Evolutionary conservation across 2,329 filamentous ascomycete genomes (phyloP).

Genomic region (Xylariaceae sp.): DNA sequence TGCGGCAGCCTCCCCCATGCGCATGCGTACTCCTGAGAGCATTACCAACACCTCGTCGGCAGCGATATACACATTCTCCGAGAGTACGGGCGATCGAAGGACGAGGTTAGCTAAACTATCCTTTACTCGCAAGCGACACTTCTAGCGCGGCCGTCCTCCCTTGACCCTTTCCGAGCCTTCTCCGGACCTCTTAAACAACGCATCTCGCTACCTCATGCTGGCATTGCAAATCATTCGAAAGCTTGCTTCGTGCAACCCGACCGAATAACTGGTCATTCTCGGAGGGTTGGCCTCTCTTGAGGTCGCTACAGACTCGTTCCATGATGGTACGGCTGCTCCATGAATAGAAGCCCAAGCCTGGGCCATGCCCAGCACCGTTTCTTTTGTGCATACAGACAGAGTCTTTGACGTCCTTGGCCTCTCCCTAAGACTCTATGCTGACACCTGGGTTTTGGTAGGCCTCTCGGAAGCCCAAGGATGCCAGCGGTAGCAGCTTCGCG

Average conservation of each 20-base stretch:
- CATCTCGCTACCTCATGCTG: constrained; percentile 23
- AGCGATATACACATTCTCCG: too few relatives aligned
- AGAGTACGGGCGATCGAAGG: not conserved
- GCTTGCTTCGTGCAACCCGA: constrained; percentile 25
- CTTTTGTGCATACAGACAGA: too few relatives aligned
- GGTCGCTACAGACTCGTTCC: constrained; percentile 25
- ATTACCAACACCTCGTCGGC: too few relatives aligned
- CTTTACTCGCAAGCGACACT: constrained; percentile 6
- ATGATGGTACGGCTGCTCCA: constrained; percentile 27
- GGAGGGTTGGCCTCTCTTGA: constrained; percentile 25
- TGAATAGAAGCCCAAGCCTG: constrained; percentile 1
- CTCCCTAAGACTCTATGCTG: too few relatives aligned
- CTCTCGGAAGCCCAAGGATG: constrained; percentile 53
- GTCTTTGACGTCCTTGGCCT: too few relatives aligned
- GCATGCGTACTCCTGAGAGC: too few relatives aligned
- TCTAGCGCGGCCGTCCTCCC: not conserved
- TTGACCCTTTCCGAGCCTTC: constrained; percentile 1
- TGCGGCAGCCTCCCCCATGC: too few relatives aligned
- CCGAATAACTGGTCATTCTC: constrained; percentile 22
- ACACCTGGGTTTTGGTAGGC: too few relatives aligned
- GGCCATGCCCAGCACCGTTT: not conserved
- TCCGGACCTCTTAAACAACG: not conserved
- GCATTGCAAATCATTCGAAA: constrained; percentile 22
- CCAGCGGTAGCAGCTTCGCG: constrained; percentile 48
- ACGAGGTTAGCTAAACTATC: too few relatives aligned